phyloP scores from a whole-genome alignment of 148 eudicot genomes.

The Persicaria maculosa region DNA sequence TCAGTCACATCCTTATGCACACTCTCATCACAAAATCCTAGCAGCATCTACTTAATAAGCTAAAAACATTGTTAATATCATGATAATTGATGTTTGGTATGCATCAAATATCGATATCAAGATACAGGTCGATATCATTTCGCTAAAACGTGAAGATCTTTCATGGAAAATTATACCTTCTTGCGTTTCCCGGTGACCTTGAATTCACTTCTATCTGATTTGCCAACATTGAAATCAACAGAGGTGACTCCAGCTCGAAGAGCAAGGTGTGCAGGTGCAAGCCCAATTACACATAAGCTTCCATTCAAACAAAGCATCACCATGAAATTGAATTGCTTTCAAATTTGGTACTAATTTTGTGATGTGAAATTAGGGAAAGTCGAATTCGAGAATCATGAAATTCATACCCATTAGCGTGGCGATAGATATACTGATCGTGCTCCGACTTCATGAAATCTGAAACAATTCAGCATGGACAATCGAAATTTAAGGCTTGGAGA shows the following conservation, averaged over 20 bases:
- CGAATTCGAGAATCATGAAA: not conserved
- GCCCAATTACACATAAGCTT: conserved; percentile 84
- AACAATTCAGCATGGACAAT: not conserved
- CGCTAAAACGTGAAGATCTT: no score
- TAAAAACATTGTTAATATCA: not conserved
- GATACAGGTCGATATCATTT: no score
- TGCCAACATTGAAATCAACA: conserved; percentile 92
- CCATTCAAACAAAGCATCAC: conserved; percentile 9
- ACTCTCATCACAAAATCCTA: not conserved
- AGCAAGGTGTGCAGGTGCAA: conserved; percentile 71
- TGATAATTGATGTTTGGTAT: no score
- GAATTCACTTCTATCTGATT: conserved; percentile 70
- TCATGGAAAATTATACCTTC: conserved; percentile 34
- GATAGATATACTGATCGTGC: conserved; percentile 89
- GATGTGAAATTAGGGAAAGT: not conserved
- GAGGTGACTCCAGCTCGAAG: conserved; percentile 63
- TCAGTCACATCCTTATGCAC: not conserved
- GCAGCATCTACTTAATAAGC: not conserved
- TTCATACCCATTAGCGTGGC: conserved; percentile 88
- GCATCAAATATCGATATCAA: no score
- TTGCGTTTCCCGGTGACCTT: conserved; percentile 92
- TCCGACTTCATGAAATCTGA: conserved; percentile 87
- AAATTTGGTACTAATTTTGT: not conserved
- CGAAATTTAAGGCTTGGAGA: no score
- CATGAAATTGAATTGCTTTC: not conserved